Percentiles rank a stretch among this genome's conserved stretches.
Evolutionary conservation across 108 stramenopile species (phyloP).

Genomic region (Conticribra weissflogii): DNA sequence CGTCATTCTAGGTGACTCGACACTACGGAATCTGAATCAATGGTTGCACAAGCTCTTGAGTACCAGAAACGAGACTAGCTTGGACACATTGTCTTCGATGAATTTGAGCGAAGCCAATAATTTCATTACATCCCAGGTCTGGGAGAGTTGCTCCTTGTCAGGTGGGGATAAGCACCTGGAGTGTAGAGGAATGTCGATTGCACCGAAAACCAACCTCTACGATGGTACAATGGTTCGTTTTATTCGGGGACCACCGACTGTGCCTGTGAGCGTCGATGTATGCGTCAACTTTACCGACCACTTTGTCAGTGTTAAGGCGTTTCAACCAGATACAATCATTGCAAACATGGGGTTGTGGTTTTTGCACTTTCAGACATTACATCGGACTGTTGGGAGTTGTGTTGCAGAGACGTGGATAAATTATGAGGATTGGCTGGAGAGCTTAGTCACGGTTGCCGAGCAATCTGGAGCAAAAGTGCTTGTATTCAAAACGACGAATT

Average conservation of each 20-base stretch:
- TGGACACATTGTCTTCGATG: background rate
- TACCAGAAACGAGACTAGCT: background rate
- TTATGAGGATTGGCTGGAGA: background rate
- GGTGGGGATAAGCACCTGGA: background rate
- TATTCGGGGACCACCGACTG: background rate
- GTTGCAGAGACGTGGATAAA: background rate
- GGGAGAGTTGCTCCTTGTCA: background rate
- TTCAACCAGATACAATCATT: background rate
- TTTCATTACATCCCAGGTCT: background rate
- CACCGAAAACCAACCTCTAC: background rate
- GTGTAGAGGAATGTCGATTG: too few species aligned
- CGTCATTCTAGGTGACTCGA: background rate
- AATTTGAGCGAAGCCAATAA: background rate
- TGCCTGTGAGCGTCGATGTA: background rate
- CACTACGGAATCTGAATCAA: background rate
- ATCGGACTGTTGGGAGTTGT: background rate
- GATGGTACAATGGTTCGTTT: background rate
- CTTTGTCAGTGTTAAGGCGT: background rate
- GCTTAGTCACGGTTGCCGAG: background rate
- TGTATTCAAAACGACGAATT: conserved; percentile 1
- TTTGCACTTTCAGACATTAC: background rate
- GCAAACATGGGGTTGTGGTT: background rate
- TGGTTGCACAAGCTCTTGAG: conserved; percentile 1
- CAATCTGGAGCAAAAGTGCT: background rate
- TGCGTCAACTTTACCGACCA: background rate